Base-by-base conservation (phyloP, 768 basidiomycete genomes). In the Pisolithus albus region DNA sequence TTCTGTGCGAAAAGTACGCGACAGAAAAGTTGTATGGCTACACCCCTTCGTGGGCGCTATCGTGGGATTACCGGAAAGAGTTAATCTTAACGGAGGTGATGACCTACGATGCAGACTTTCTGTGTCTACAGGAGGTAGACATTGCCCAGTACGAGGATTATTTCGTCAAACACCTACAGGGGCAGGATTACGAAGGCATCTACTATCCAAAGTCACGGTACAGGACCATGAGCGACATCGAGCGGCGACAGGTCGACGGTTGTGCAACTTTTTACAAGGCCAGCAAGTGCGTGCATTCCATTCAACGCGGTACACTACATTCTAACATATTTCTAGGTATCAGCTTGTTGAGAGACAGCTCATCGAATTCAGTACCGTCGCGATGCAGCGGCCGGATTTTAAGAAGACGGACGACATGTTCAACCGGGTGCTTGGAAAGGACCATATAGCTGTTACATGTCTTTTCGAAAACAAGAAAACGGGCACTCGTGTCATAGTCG, bases 361-460 rank as follows among this genome's bases (percentile, higher is more conserved):
- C 38, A 78, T 98, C 63, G 96, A 98, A 67, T 99, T 94, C 73
- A 89, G 86, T 64, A 80, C 88, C 34, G 78, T 93, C 56, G 95
- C 94, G 18, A 87, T 97, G 81, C 88, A 92, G 60, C 83, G 92
- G 24, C 82, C 86, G 46, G 92, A 94, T 66, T 92, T 93, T 73
- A 92, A 92, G 76, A 92, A 93, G 72, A 95, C 92, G 16, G 93
- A 98, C 62, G 95, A 97, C 73, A 94, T 98, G 93, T 98, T 97
- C 80, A 97, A 97, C 64, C 92, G 96, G 30, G 92, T 98, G 50
- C 80, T 97, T 59, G 87, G 88, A 55, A 90, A 92, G 66, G 95
- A 98, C 69, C 83, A 97, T 63, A 89, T 98, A 56, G 92, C 92
- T 43, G 82, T 92, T 56, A 75, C 94, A 52, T 83, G 83, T 59